Percentiles rank a stretch among this genome's conserved stretches.
These are phyloP conservation scores for Rhypophila decipiens DNA, from an alignment of 495 filamentous ascomycete genomes.

Conservation along the genomic window DNA sequence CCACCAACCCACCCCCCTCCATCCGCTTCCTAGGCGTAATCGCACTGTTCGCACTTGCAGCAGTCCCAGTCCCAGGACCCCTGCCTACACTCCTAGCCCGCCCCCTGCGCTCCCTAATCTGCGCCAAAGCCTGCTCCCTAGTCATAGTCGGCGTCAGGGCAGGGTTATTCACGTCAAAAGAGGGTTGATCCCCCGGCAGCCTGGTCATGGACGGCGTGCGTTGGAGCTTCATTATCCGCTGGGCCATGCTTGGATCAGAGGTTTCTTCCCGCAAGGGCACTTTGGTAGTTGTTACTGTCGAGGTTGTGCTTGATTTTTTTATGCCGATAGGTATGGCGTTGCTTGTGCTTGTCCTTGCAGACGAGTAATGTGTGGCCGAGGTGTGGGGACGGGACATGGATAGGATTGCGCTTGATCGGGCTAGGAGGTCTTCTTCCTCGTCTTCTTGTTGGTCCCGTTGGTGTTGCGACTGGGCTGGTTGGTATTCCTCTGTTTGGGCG, in stretches of 20 bases:
- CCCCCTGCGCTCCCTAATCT: constrained; percentile 48
- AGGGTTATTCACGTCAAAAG: constrained; percentile 43
- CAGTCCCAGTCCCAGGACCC: neutral
- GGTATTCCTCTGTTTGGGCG: neutral
- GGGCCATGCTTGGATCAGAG: constrained; percentile 20
- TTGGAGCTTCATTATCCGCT: constrained; percentile 18
- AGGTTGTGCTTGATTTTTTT: constrained; percentile 24
- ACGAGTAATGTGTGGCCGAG: constrained; percentile 31
- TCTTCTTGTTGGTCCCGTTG: neutral
- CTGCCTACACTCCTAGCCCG: constrained; percentile 27
- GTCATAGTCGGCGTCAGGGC: constrained; percentile 50
- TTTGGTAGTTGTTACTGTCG: constrained; percentile 38
- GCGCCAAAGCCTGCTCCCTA: constrained; percentile 50
- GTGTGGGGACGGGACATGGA: constrained; percentile 27
- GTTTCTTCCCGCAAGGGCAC: constrained; percentile 38
- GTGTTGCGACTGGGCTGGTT: neutral
- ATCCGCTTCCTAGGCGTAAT: constrained; percentile 39
- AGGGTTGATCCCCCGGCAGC: constrained; percentile 21
- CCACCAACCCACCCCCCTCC: constrained; percentile 20
- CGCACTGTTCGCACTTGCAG: constrained; percentile 1
- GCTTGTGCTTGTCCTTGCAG: constrained; percentile 34
- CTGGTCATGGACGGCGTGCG: constrained; percentile 32
- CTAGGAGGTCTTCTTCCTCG: neutral
- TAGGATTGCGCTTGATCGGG: neutral
- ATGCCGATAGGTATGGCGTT: constrained; percentile 44